These are phyloP conservation scores for Zangia roseola DNA, from an alignment of 768 basidiomycete genomes.

Conservation along the genomic window DNA sequence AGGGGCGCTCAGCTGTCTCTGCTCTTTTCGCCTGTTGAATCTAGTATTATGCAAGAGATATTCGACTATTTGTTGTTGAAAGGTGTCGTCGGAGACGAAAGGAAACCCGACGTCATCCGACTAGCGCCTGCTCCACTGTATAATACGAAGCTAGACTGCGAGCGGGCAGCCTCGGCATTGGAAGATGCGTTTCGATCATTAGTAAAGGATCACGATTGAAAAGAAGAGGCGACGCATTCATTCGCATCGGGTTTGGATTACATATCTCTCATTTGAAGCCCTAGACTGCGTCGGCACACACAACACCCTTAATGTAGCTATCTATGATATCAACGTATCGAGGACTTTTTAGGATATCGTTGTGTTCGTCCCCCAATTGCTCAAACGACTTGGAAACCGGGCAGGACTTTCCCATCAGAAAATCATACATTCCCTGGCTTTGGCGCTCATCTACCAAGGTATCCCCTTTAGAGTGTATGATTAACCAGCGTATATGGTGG, in stretches of 20 bases:
- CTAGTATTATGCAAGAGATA: conserved; percentile 69
- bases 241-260: background rate
- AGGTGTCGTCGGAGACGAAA: conserved; percentile 91
- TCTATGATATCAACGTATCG: conserved; percentile 47
- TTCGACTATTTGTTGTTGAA: conserved; percentile 54
- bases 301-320: conserved; percentile 35
- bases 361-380: conserved; percentile 50
- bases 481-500: conserved; percentile 55
- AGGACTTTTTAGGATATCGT: conserved; percentile 45
- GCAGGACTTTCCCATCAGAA: conserved; percentile 38
- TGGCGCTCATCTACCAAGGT: conserved; percentile 63
- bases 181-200: conserved; percentile 53
- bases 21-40: conserved; percentile 60
- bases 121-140: conserved; percentile 87
- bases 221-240: background rate
- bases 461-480: conserved; percentile 76
- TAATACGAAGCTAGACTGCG: conserved; percentile 77
- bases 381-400: conserved; percentile 36
- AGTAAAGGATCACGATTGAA: conserved; percentile 11
- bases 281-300: conserved; percentile 3
- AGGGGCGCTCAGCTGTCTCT: conserved; percentile 90
- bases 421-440: conserved; percentile 56
- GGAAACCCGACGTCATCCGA: conserved; percentile 89
- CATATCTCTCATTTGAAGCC: background rate
- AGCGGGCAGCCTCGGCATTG: conserved; percentile 62